phyloP scores from a whole-genome alignment of 768 basidiomycete genomes.

The Boletellus ananas region DNA sequence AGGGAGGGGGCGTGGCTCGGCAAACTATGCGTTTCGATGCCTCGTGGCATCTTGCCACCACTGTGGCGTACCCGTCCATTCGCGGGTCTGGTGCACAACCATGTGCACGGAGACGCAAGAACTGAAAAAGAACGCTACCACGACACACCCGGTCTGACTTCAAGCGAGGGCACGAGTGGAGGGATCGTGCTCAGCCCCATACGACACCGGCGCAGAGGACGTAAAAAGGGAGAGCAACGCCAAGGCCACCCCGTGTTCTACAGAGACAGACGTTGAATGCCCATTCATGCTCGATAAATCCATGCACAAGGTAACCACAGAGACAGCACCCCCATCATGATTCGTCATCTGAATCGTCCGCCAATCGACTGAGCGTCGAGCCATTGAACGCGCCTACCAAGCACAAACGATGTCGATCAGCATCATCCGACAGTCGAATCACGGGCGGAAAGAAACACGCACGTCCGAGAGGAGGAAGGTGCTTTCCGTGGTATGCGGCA shows the following conservation, averaged over 20 bases:
- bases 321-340: conserved; percentile 7
- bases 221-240: too few species aligned
- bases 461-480: conserved; percentile 35
- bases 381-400: conserved; percentile 28
- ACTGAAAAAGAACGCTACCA: too few species aligned
- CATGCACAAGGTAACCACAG: neutral
- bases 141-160: too few species aligned
- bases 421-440: neutral
- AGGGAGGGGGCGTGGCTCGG: neutral
- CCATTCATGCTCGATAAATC: conserved; percentile 10
- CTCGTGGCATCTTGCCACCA: too few species aligned
- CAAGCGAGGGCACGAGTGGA: too few species aligned
- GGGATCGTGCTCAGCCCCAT: too few species aligned
- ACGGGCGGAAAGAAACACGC: conserved; percentile 10
- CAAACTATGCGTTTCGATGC: neutral
- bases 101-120: too few species aligned
- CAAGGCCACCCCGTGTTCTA: neutral
- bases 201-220: too few species aligned
- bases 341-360: conserved; percentile 30
- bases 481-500: conserved; percentile 38
- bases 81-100: too few species aligned
- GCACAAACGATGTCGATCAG: neutral
- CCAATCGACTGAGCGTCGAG: conserved; percentile 23
- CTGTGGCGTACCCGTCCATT: too few species aligned
- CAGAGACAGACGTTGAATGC: conserved; percentile 3